A percentile compares a stretch with the other conserved stretches of the same genome.
phyloP scores from a whole-genome alignment of 2,329 filamentous ascomycete genomes.

The Paracamarosporium sp. region DNA sequence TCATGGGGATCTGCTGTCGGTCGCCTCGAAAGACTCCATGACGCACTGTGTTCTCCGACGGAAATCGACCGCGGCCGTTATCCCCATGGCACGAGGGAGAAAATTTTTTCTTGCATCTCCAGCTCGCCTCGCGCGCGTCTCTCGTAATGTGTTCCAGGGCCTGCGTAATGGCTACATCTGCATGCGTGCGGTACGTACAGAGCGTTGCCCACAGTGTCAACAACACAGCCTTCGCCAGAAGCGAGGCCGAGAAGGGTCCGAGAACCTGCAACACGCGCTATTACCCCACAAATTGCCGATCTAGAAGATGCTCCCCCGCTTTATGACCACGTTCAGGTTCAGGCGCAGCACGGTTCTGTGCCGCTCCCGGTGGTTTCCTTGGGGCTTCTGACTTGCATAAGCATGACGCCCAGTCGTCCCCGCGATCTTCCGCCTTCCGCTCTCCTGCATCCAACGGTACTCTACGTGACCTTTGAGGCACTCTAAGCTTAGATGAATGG shows the following conservation, averaged over 20 bases:
- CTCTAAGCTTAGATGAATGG: neutral
- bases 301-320: slow-evolving; percentile 39
- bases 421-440: slow-evolving; percentile 21
- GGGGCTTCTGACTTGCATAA: slow-evolving; percentile 43
- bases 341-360: slow-evolving; percentile 28
- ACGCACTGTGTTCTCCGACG: slow-evolving; percentile 6
- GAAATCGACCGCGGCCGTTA: neutral
- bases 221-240: slow-evolving; percentile 34
- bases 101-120: slow-evolving; percentile 27
- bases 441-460: slow-evolving; percentile 26
- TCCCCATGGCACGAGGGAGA: slow-evolving; percentile 25
- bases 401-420: slow-evolving; percentile 39
- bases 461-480: slow-evolving; percentile 25
- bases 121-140: slow-evolving; percentile 23
- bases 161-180: slow-evolving; percentile 6
- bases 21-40: neutral
- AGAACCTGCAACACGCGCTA: slow-evolving; percentile 28
- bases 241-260: slow-evolving; percentile 29
- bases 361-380: slow-evolving; percentile 11
- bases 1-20: slow-evolving; percentile 4
- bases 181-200: slow-evolving; percentile 18
- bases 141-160: slow-evolving; percentile 22
- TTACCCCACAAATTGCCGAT: slow-evolving; percentile 49
- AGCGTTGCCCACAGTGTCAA: slow-evolving; percentile 18
- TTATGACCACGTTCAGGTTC: slow-evolving; percentile 40